Percentiles rank a stretch among this genome's conserved stretches.
phyloP scores from a whole-genome alignment of 176 grass and related monocot species.

The Phoenix dactylifera region DNA sequence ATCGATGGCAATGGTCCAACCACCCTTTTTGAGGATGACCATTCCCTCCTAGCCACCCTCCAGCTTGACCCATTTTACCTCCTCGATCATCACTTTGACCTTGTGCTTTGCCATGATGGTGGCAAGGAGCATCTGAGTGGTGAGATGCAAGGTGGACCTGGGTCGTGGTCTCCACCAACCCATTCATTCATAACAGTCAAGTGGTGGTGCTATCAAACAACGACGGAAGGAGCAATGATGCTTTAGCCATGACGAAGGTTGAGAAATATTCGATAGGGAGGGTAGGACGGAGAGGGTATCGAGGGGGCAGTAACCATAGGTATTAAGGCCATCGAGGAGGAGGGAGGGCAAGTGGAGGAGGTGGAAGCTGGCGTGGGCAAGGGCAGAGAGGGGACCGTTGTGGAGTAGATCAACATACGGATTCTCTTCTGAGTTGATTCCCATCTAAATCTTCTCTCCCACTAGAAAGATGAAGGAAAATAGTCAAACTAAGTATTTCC shows the following conservation, averaged over 20 bases:
- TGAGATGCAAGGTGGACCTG: slow-evolving; percentile 77
- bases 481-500: no score
- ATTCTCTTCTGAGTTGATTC: no score
- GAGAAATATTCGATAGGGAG: not conserved
- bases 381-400: slow-evolving; percentile 36
- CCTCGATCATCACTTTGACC: slow-evolving; percentile 50
- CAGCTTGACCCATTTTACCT: slow-evolving; percentile 56
- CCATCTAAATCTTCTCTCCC: no score
- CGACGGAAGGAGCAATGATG: slow-evolving; percentile 26
- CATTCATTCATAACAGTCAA: slow-evolving; percentile 36
- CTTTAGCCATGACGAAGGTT: not conserved
- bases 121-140: slow-evolving; percentile 62
- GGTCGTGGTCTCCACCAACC: slow-evolving; percentile 56
- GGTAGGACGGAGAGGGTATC: slow-evolving; percentile 53
- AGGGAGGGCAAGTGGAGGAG: slow-evolving; percentile 53
- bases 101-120: slow-evolving; percentile 22
- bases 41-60: slow-evolving; percentile 31
- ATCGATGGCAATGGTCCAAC: slow-evolving; percentile 36
- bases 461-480: no score
- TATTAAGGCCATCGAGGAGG: slow-evolving; percentile 33
- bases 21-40: slow-evolving; percentile 40
- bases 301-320: slow-evolving; percentile 67
- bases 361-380: slow-evolving; percentile 54
- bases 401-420: slow-evolving; percentile 1
- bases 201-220: slow-evolving; percentile 56